Evolutionary conservation across 805 yeast species (phyloP).

Genomic region (Schwanniomyces occidentalis): DNA sequence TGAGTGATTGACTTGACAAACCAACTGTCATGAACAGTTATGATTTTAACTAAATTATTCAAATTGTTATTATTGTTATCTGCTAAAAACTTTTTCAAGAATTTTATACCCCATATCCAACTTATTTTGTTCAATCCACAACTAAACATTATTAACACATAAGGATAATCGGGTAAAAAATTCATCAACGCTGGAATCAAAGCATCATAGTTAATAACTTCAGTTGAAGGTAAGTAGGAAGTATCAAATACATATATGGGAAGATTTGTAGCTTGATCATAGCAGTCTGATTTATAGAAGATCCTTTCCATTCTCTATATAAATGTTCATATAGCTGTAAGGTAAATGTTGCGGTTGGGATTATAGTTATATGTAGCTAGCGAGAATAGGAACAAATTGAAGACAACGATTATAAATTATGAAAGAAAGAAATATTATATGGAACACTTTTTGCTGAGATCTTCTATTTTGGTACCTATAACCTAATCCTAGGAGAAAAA

Average conservation of each 20-base stretch:
- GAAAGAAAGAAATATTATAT: too few relatives aligned
- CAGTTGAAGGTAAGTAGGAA: conserved; percentile 68
- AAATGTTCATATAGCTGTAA: too few relatives aligned
- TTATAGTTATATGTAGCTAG: too few relatives aligned
- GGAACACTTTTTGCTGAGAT: too few relatives aligned
- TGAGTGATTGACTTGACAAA: conserved; percentile 76
- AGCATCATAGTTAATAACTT: conserved; percentile 42
- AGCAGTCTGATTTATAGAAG: conserved; percentile 58
- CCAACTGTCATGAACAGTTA: conserved; percentile 91
- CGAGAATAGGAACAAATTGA: too few relatives aligned
- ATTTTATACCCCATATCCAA: conserved; percentile 70
- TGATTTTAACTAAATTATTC: conserved; percentile 54
- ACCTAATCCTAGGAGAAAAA: too few relatives aligned
- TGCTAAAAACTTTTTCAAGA: conserved; percentile 57
- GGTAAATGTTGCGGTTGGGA: too few relatives aligned
- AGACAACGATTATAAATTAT: too few relatives aligned
- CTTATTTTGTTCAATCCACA: conserved; percentile 70
- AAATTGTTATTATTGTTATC: conserved; percentile 44
- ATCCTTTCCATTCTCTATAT: conserved; percentile 41
- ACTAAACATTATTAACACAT: conserved; percentile 73
- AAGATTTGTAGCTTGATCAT: conserved; percentile 64
- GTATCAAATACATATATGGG: conserved; percentile 86
- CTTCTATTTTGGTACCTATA: too few relatives aligned
- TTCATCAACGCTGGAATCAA: conserved; percentile 58
- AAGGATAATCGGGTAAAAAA: conserved; percentile 60